Conservation (phyloP, 73 alveolate species). For the Paraurostyla sp. region DNA sequence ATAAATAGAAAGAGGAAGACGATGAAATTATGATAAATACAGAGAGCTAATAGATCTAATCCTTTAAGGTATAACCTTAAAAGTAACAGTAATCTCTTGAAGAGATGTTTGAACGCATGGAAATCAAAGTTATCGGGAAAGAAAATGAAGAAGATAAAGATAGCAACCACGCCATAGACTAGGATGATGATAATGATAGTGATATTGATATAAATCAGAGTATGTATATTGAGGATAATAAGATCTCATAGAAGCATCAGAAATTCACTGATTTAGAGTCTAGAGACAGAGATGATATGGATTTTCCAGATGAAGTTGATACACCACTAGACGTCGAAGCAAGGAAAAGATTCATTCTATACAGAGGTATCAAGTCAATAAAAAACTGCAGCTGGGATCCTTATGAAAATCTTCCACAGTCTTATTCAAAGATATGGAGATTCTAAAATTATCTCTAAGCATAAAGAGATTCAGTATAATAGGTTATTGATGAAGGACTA, state of each 20-base stretch:
- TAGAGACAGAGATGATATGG: conserved; percentile 94
- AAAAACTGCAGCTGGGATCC: conserved; percentile 99
- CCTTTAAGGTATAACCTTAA: neutral
- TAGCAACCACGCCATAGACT: conserved; percentile 77
- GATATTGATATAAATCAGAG: conserved; percentile 88
- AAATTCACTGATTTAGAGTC: conserved; percentile 85
- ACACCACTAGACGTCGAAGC: conserved; percentile 93
- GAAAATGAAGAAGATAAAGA: conserved; percentile 65
- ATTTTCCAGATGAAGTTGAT: conserved; percentile 96
- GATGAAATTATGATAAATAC: conserved; percentile 16
- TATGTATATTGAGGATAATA: conserved; percentile 85
- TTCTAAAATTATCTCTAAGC: conserved; percentile 83
- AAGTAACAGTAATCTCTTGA: too few relatives aligned
- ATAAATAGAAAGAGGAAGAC: conserved; percentile 12
- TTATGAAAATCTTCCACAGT: conserved; percentile 96
- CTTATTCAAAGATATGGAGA: conserved; percentile 87
- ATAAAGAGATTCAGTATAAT: conserved; percentile 73
- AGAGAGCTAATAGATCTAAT: neutral
- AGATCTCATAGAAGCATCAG: conserved; percentile 81
- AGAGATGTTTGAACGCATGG: conserved; percentile 71
- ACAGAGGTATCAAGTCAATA: conserved; percentile 96
- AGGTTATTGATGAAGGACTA: conserved; percentile 83
- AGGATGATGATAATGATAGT: conserved; percentile 84
- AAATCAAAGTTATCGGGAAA: conserved; percentile 78
- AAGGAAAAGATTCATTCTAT: conserved; percentile 88